Conservation (phyloP, 2,329 filamentous ascomycete species). For the Lecanoromycetidae sp. region DNA sequence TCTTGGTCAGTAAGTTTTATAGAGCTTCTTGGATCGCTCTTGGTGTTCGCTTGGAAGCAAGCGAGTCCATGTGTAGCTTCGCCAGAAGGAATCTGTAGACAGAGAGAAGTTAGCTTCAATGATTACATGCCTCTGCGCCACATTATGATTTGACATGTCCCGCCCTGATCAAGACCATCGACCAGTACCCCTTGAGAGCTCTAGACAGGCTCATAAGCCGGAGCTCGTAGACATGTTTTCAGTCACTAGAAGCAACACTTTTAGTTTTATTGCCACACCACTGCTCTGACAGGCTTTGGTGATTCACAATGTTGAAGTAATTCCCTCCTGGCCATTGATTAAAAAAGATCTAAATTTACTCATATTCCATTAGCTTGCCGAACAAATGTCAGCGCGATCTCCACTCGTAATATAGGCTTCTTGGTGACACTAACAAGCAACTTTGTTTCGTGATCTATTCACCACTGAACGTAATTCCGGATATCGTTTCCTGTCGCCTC, state of each 20-base stretch:
- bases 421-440: constrained; percentile 9
- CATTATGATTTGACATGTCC: too few relatives aligned
- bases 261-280: too few relatives aligned
- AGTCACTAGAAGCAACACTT: too few relatives aligned
- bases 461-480: constrained; percentile 11
- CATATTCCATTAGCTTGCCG: constrained; percentile 16
- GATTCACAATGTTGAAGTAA: too few relatives aligned
- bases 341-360: neutral
- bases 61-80: constrained; percentile 20
- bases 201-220: too few relatives aligned
- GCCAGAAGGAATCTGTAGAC: constrained; percentile 23
- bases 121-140: too few relatives aligned
- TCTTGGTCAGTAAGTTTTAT: constrained; percentile 16
- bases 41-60: constrained; percentile 17
- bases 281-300: too few relatives aligned
- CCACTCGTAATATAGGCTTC: constrained; percentile 13
- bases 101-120: neutral
- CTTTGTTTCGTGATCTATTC: constrained; percentile 9
- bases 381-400: constrained; percentile 16
- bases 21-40: constrained; percentile 18
- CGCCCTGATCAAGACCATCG: too few relatives aligned
- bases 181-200: too few relatives aligned
- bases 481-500: constrained; percentile 10
- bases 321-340: neutral
- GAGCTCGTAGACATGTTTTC: too few relatives aligned